Conservation (phyloP, 371 early-diverging fungal genomes). For the Conidiobolus incongruus region DNA sequence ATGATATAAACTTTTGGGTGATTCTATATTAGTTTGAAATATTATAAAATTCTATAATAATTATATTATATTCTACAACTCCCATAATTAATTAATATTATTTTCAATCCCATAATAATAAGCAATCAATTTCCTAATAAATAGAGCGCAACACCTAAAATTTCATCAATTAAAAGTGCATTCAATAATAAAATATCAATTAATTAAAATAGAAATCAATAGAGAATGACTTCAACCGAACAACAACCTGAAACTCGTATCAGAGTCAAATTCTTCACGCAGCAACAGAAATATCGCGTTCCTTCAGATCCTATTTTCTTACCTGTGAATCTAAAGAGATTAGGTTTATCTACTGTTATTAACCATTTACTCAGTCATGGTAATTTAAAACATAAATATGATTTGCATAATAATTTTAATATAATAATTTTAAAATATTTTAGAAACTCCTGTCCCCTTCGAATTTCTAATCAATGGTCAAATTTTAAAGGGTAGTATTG, state of each 20-base stretch:
- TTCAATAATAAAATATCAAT: background rate
- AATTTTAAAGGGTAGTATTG: conserved; percentile 54
- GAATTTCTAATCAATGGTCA: conserved; percentile 80
- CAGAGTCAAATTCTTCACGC: conserved; percentile 65
- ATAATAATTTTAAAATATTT: background rate
- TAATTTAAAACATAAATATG: conserved; percentile 6
- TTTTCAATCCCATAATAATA: background rate
- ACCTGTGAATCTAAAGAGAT: conserved; percentile 57
- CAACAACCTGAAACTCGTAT: conserved; percentile 25
- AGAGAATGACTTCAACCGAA: background rate
- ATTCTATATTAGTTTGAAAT: too few relatives aligned
- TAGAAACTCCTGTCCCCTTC: conserved; percentile 64
- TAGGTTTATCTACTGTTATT: conserved; percentile 76
- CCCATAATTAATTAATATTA: too few relatives aligned
- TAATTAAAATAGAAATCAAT: background rate
- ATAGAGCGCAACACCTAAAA: background rate
- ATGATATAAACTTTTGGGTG: too few relatives aligned
- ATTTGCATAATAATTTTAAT: background rate
- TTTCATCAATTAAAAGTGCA: background rate
- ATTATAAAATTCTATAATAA: too few relatives aligned
- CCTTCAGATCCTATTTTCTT: conserved; percentile 64
- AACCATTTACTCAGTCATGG: conserved; percentile 53
- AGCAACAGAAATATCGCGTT: conserved; percentile 45
- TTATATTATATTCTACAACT: too few relatives aligned
- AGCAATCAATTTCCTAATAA: background rate